Base-by-base conservation (phyloP, 495 filamentous ascomycete species). In the Penicillium paxilli region DNA sequence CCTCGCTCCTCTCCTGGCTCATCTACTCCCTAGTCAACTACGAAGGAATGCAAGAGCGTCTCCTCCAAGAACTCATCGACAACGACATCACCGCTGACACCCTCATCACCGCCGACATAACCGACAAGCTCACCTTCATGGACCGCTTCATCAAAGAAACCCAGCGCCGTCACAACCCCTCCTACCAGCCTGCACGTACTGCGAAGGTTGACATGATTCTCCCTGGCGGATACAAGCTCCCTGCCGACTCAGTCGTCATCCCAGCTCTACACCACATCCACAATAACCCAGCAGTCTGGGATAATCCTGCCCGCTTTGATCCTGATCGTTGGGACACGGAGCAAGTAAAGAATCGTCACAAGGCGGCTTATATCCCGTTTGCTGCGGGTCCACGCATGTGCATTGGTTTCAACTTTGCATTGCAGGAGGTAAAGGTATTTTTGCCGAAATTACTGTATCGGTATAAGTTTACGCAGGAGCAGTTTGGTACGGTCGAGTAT, bases 331-430 rank as follows among this genome's bases (percentile, higher is more conserved):
- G 80, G 81, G 74, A 78, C 32, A 71, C 70, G 0, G 77, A 81
- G 0, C 59, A 66, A 48, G 73, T 76, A 26, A 74, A 79, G 63
- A 72, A 70, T 47, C 53, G 69, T 4, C 75, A 73, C 49, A 68
- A 68, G 48, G 68, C 52, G 5, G 55, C 72, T 1, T 85, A 84
- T 54, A 65, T 75, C 6, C 80, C 80, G 0, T 83, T 85, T 46
- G 80, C 75, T 3, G 63, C 68, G 9, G 82, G 81, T 0, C 62
- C 67, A 1, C 59, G 81, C 1, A 67, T 66, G 53, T 83, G 81
- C 58, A 78, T 84, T 44, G 81, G 80, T 0, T 83, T 83, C 59
- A 83, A 83, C 62, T 78, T 83, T 59, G 81, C 80, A 0, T 55
- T 84, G 51, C 64, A 69, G 38, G 79, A 84, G 53, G 68, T 82